Base-by-base conservation (phyloP, 1,284 basidiomycete genomes). In the Cutaneotrichosporon mucoides region DNA sequence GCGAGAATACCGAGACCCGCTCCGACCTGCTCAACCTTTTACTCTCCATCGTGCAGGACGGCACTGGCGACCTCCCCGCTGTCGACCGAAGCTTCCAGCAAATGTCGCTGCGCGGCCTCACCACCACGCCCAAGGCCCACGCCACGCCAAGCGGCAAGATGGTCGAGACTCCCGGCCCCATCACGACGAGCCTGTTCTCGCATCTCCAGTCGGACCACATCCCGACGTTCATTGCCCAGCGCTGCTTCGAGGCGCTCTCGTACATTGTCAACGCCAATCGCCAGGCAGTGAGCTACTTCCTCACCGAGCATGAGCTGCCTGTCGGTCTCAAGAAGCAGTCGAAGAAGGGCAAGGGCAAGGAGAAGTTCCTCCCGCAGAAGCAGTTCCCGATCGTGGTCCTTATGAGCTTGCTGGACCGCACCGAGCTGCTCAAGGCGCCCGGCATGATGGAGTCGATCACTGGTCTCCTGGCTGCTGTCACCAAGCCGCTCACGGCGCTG, bases 1-100 rank as follows among this genome's bases (percentile, higher is more conserved):
- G 93, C 76, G 93, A 99, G 79, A 99, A 99, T 74, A 81, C 86
- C 2, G 92, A 89, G 73, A 95, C 94, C 2, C 85, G 95, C 16
- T 86, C 85, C 3, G 96, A 99, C 68, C 82, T 99, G 35, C 89
- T 99, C 80, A 94, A 92, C 72, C 83, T 97, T 35, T 83, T 99
- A 15, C 82, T 99, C 10, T 88, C 86, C 63, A 92, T 99, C 62
- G 81, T 99, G 5, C 92, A 97, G 75, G 96, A 97, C 69, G 95
- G 95, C 13, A 90, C 92, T 1, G 91, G 89, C 11, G 96, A 98
- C 74, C 83, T 95, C 9, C 86, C 88, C 4, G 86, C 90, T 0
- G 92, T 98, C 15, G 96, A 99, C 79, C 89, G 88, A 73, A 94
- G 91, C 71, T 97, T 96, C 73, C 85, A 92, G 6, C 91, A 95